Evolutionary conservation across 208 protist genomes (phyloP).

Genomic region (Trichomonas vaginalis): DNA sequence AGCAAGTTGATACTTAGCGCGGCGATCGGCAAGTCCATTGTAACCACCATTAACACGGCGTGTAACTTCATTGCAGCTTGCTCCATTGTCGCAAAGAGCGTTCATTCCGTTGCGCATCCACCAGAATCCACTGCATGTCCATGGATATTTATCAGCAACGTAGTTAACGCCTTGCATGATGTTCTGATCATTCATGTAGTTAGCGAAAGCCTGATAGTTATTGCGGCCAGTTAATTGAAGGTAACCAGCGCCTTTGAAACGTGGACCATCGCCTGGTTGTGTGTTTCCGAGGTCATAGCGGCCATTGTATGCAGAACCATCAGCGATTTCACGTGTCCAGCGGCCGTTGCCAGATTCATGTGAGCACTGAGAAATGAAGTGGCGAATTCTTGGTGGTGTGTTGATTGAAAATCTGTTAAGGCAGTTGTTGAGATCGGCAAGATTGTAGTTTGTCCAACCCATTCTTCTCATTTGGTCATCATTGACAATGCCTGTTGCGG

Average conservation of each 20-base stretch:
- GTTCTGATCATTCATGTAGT: neutral
- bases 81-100: neutral
- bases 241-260: conserved; percentile 17
- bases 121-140: conserved; percentile 11
- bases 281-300: neutral
- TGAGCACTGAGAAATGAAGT: conserved; percentile 14
- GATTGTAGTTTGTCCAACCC: neutral
- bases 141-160: conserved; percentile 10
- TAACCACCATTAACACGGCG: neutral
- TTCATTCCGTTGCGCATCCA: conserved; percentile 17
- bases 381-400: neutral
- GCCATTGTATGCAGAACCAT: neutral
- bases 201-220: conserved; percentile 4
- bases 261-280: conserved; percentile 2
- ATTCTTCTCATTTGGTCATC: neutral
- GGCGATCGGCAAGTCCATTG: neutral
- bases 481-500: neutral
- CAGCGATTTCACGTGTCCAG: neutral
- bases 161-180: conserved; percentile 3
- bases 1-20: neutral
- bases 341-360: neutral
- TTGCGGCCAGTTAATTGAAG: neutral
- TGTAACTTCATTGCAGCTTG: neutral
- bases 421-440: neutral
- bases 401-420: neutral